phyloP scores from a whole-genome alignment of 2,329 filamentous ascomycete species.

The Didymella pomorum region DNA sequence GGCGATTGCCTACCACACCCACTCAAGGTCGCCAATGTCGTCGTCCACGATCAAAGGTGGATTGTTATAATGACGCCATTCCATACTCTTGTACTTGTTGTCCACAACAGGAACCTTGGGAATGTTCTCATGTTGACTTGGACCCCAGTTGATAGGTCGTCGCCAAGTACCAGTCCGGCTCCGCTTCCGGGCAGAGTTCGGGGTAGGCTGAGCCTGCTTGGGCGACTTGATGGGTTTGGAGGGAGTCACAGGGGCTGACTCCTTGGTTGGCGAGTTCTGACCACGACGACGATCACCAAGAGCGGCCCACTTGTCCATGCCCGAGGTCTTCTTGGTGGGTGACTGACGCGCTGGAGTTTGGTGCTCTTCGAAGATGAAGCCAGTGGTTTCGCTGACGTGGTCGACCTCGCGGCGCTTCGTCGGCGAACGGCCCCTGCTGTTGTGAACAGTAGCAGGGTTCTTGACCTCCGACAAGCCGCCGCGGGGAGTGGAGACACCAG shows the following conservation, averaged over 20 bases:
- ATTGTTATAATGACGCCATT: slow-evolving; percentile 58
- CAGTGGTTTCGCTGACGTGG: slow-evolving; percentile 71
- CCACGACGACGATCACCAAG: slow-evolving; percentile 83
- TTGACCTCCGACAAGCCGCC: slow-evolving; percentile 63
- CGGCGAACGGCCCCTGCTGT: slow-evolving; percentile 52
- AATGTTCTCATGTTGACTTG: slow-evolving; percentile 46
- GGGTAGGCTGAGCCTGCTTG: slow-evolving; percentile 45
- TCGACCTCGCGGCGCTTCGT: slow-evolving; percentile 60
- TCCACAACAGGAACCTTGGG: slow-evolving; percentile 47
- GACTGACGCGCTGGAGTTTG: slow-evolving; percentile 62
- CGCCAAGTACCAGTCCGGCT: slow-evolving; percentile 51
- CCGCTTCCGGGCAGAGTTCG: slow-evolving; percentile 50
- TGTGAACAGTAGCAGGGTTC: slow-evolving; percentile 62
- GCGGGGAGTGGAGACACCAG: slow-evolving; percentile 59
- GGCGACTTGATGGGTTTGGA: slow-evolving; percentile 54
- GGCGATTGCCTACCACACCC: slow-evolving; percentile 87
- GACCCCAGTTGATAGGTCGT: slow-evolving; percentile 47
- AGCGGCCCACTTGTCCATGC: slow-evolving; percentile 86
- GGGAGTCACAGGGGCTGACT: slow-evolving; percentile 41
- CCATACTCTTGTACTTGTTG: slow-evolving; percentile 57
- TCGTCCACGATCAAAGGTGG: slow-evolving; percentile 54
- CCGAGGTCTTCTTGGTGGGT: slow-evolving; percentile 70
- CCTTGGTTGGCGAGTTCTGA: slow-evolving; percentile 50
- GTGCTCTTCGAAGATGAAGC: slow-evolving; percentile 77
- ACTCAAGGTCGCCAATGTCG: slow-evolving; percentile 84